Evolutionary conservation across 2,329 filamentous ascomycete species (phyloP).

Genomic region (Rhexocercosporidium sp.): DNA sequence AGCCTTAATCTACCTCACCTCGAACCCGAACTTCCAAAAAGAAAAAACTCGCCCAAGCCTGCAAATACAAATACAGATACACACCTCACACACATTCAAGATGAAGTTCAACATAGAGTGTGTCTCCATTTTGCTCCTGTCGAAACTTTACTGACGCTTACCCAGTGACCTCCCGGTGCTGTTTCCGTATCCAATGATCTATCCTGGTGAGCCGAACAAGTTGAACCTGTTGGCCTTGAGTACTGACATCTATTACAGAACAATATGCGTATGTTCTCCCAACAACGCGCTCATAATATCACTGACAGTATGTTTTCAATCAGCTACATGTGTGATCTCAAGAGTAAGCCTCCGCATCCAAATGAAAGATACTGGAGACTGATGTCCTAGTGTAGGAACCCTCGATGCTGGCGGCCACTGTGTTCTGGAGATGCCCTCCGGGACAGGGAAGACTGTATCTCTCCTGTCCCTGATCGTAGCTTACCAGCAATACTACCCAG

Average conservation of each 20-base stretch:
- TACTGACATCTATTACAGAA: slow-evolving; percentile 57
- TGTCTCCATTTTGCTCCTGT: slow-evolving; percentile 31
- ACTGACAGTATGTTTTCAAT: slow-evolving; percentile 33
- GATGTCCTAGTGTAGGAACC: slow-evolving; percentile 56
- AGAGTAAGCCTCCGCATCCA: slow-evolving; percentile 50
- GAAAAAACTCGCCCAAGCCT: neutral
- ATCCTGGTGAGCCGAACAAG: slow-evolving; percentile 53
- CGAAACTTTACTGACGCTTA: slow-evolving; percentile 25
- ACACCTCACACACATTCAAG: slow-evolving; percentile 39
- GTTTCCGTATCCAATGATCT: slow-evolving; percentile 77
- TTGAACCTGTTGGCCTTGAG: neutral
- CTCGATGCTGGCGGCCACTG: slow-evolving; percentile 95
- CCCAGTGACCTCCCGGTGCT: slow-evolving; percentile 69
- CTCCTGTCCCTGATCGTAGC: slow-evolving; percentile 93
- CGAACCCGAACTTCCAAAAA: neutral
- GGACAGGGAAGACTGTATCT: slow-evolving; percentile 96
- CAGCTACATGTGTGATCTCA: slow-evolving; percentile 83
- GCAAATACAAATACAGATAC: neutral
- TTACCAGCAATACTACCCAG: slow-evolving; percentile 92
- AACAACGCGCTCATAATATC: neutral
- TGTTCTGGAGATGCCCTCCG: slow-evolving; percentile 98
- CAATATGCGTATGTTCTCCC: slow-evolving; percentile 64
- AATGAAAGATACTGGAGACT: slow-evolving; percentile 20
- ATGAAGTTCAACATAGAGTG: slow-evolving; percentile 85
- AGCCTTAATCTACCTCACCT: neutral